Percentiles rank a stretch among this genome's conserved stretches.
These are phyloP conservation scores for Solanum hybrid DNA, from an alignment of 305 asterid genomes.

Conservation along the genomic window DNA sequence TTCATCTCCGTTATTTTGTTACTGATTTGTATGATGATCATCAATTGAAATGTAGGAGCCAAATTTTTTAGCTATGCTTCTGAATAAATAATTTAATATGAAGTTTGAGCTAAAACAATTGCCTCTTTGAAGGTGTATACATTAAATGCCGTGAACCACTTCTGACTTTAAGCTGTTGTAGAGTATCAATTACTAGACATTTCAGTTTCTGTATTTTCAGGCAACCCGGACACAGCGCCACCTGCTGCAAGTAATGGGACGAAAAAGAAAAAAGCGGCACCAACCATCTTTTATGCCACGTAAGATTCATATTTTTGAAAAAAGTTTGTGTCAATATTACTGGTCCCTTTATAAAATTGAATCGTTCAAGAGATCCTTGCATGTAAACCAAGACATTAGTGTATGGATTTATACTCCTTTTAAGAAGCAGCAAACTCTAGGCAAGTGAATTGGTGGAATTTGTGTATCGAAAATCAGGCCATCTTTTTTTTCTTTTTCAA, in stretches of 20 bases:
- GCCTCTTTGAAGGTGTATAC: not conserved
- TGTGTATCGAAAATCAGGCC: not conserved
- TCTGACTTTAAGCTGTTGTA: not conserved
- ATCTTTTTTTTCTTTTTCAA: not conserved
- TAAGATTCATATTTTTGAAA: conserved; percentile 28
- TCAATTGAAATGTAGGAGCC: not conserved
- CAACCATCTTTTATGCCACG: conserved; percentile 75
- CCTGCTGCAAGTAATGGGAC: conserved; percentile 29
- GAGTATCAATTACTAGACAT: not conserved
- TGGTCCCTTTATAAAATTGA: not conserved
- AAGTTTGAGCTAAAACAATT: not conserved
- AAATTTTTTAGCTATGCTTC: not conserved
- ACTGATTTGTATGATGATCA: not conserved
- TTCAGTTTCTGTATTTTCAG: conserved; percentile 19
- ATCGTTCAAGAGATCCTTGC: not conserved
- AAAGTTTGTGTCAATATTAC: not conserved
- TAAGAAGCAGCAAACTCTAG: not conserved
- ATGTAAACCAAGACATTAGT: not conserved
- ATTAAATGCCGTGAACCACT: not conserved
- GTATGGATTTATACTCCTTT: not conserved
- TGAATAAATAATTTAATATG: not conserved
- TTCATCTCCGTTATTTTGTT: not conserved
- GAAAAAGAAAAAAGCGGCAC: conserved; percentile 44
- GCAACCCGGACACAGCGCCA: conserved; percentile 36
- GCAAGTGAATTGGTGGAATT: not conserved